Evolutionary conservation across 306 rosid genomes (phyloP).

Genomic region (Hippophae tibetana): DNA sequence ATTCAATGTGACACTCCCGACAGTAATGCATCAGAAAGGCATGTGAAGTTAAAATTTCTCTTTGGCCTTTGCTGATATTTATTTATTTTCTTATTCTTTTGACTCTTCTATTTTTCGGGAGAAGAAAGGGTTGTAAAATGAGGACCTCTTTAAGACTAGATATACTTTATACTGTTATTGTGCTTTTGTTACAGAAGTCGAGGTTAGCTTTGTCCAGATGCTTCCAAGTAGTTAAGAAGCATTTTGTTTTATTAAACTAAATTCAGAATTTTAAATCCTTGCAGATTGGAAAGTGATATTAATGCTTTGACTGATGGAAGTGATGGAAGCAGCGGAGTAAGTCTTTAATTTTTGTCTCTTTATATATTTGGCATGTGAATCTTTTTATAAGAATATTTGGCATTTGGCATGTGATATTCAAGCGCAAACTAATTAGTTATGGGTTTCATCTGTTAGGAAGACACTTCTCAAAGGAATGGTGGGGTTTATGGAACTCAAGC

Average conservation of each 20-base stretch:
- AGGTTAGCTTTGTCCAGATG: neutral
- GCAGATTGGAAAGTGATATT: slow-evolving; percentile 12
- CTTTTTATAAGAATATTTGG: no score
- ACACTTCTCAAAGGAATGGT: slow-evolving; percentile 2
- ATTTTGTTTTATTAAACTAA: neutral
- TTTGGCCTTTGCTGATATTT: no score
- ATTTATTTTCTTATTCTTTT: no score
- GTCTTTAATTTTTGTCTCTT: neutral
- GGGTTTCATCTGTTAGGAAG: slow-evolving; percentile 13
- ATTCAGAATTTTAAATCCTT: slow-evolving; percentile 2
- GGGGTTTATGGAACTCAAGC: slow-evolving; percentile 14
- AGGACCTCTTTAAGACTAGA: no score
- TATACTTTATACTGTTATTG: neutral
- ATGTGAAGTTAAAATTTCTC: no score
- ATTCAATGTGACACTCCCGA: slow-evolving; percentile 13
- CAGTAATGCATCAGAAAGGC: slow-evolving; percentile 16
- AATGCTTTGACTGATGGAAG: slow-evolving; percentile 12
- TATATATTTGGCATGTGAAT: neutral
- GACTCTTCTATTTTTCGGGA: no score
- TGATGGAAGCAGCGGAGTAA: slow-evolving; percentile 11
- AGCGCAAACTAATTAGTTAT: neutral
- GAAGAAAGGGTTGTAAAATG: no score
- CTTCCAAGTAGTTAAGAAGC: neutral
- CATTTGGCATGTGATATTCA: neutral
- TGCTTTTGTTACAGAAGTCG: neutral